Conservation (phyloP, 2,329 filamentous ascomycete genomes). For the Scedosporium minutisporum region DNA sequence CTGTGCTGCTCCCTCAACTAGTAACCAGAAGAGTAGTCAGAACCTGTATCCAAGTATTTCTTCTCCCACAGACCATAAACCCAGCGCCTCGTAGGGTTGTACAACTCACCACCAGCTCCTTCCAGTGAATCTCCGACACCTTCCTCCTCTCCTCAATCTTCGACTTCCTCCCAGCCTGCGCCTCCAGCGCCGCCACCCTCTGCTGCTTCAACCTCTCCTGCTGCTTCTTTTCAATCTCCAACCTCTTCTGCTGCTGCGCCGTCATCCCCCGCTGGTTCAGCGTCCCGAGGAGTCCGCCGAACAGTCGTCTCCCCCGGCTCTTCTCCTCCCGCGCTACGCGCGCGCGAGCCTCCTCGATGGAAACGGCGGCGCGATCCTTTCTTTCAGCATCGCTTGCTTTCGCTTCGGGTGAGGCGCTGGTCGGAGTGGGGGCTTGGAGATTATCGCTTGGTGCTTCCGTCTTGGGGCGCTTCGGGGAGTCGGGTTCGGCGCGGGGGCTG, state of each 20-base stretch:
- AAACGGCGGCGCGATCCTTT: not conserved
- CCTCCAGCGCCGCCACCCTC: slow-evolving; percentile 59
- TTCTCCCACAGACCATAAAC: not conserved
- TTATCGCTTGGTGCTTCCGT: not conserved
- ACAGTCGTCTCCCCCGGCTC: slow-evolving; percentile 74
- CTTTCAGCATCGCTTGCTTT: not conserved
- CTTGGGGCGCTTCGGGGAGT: slow-evolving; percentile 5
- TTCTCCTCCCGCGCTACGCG: slow-evolving; percentile 55
- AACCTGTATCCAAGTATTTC: too few relatives aligned
- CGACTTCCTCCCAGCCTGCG: slow-evolving; percentile 55
- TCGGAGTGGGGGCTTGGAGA: too few relatives aligned
- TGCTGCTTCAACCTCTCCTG: slow-evolving; percentile 67
- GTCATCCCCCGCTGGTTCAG: slow-evolving; percentile 57
- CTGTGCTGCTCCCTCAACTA: slow-evolving; percentile 69
- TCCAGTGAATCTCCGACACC: slow-evolving; percentile 63
- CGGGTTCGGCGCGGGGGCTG: not conserved
- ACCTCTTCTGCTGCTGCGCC: slow-evolving; percentile 58
- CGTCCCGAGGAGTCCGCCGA: slow-evolving; percentile 70
- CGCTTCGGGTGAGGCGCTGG: not conserved
- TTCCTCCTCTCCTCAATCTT: slow-evolving; percentile 51
- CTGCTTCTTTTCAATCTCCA: slow-evolving; percentile 75
- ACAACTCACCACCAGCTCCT: slow-evolving; percentile 62
- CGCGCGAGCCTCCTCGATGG: not conserved
- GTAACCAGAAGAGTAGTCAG: too few relatives aligned
- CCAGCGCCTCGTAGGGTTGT: not conserved